These are phyloP conservation scores for Stagonosporopsis vannaccii DNA, from an alignment of 2,329 filamentous ascomycete genomes.

Conservation along the genomic window DNA sequence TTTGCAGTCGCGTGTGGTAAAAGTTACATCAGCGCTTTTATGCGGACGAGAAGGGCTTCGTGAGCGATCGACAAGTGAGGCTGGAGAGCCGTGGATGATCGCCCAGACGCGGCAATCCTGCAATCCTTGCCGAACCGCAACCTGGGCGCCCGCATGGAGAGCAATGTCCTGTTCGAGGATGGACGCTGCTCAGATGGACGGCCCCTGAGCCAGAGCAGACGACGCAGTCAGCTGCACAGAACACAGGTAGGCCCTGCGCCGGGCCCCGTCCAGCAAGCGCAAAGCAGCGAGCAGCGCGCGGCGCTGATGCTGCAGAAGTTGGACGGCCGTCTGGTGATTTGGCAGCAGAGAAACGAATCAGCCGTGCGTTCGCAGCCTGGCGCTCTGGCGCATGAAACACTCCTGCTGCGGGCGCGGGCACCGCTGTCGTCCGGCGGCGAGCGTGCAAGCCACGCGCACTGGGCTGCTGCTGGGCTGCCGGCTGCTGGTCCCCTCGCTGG, in stretches of 20 bases:
- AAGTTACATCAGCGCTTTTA: not conserved
- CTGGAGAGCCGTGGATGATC: slow-evolving; percentile 40
- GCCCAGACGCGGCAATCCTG: slow-evolving; percentile 33
- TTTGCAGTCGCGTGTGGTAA: not conserved
- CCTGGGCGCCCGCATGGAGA: slow-evolving; percentile 39
- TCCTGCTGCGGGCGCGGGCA: slow-evolving; percentile 37
- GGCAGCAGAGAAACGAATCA: slow-evolving; percentile 34
- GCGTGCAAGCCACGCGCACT: slow-evolving; percentile 1
- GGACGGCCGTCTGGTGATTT: slow-evolving; percentile 47
- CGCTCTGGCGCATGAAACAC: slow-evolving; percentile 43
- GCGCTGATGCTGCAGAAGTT: slow-evolving; percentile 35
- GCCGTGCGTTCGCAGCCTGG: slow-evolving; percentile 27
- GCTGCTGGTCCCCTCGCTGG: too few species aligned
- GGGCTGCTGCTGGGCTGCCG: not conserved
- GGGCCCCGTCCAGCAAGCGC: not conserved
- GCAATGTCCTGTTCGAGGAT: slow-evolving; percentile 38
- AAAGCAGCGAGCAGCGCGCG: not conserved
- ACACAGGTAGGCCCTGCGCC: slow-evolving; percentile 9
- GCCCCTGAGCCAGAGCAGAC: slow-evolving; percentile 32
- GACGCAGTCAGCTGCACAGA: slow-evolving; percentile 2
- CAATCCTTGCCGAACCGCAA: slow-evolving; percentile 30
- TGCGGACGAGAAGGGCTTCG: slow-evolving; percentile 1
- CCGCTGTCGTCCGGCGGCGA: slow-evolving; percentile 10
- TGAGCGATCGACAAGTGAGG: slow-evolving; percentile 47
- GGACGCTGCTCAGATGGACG: slow-evolving; percentile 29